These are phyloP conservation scores for Nitzschia sp. DNA, from an alignment of 108 stramenopile genomes.

Conservation along the genomic window DNA sequence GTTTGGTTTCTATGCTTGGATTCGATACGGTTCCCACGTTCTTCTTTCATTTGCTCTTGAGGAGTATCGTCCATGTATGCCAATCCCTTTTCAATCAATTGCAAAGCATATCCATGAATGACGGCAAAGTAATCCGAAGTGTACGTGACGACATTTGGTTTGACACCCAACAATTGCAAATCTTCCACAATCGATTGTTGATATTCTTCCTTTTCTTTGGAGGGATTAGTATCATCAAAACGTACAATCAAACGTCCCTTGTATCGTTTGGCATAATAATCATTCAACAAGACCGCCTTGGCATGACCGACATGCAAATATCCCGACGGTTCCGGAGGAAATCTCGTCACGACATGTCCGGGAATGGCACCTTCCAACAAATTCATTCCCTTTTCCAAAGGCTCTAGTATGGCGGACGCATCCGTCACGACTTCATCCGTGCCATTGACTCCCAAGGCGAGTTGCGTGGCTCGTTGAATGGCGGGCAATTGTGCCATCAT, in stretches of 20 bases:
- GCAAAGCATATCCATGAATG: slow-evolving; percentile 82
- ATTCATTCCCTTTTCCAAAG: slow-evolving; percentile 75
- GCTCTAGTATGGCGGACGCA: slow-evolving; percentile 47
- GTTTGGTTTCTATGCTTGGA: slow-evolving; percentile 84
- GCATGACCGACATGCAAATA: slow-evolving; percentile 99
- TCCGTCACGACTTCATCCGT: slow-evolving; percentile 60
- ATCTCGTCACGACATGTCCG: slow-evolving; percentile 91
- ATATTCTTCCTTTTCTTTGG: slow-evolving; percentile 99
- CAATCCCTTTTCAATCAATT: slow-evolving; percentile 88
- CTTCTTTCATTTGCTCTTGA: slow-evolving; percentile 91
- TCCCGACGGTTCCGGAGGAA: slow-evolving; percentile 99
- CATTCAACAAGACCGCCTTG: slow-evolving; percentile 96
- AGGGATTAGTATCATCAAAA: slow-evolving; percentile 99
- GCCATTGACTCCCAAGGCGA: slow-evolving; percentile 64
- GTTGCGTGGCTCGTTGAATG: slow-evolving; percentile 73
- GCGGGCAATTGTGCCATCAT: slow-evolving; percentile 76
- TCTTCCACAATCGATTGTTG: slow-evolving; percentile 89
- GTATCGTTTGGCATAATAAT: slow-evolving; percentile 97
- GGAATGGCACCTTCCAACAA: slow-evolving; percentile 87
- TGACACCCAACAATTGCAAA: slow-evolving; percentile 78
- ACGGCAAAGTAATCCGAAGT: slow-evolving; percentile 94
- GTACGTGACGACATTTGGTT: slow-evolving; percentile 89
- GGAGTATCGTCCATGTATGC: slow-evolving; percentile 99
- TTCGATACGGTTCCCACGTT: slow-evolving; percentile 76
- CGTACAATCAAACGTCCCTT: slow-evolving; percentile 88